Base-by-base conservation (phyloP, 1,284 basidiomycete genomes). In the Hymenochaete sp. region DNA sequence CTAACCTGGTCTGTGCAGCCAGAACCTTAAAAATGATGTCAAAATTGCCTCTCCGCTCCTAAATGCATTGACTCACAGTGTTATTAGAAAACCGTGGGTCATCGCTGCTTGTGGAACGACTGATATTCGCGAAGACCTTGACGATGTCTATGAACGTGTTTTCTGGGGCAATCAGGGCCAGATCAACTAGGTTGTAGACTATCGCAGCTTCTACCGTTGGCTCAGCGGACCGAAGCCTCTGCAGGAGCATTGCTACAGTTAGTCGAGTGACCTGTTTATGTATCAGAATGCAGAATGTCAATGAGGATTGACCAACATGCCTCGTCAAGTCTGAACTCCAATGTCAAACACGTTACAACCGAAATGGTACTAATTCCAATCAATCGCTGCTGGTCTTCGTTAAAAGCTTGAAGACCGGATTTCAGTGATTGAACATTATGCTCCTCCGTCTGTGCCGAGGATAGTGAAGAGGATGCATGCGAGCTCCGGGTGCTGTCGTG, bases 301-400 rank as follows among this genome's bases (percentile, higher is more conserved):
- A 31, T 31, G 14, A 16, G 14, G 32, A 18, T 18, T n/a, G 11
- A n/a, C 27, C 53, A 43, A 86, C 32, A 16, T n/a, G 21, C 85
- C 64, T 93, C 88, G 56, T 90, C 84, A 44, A 76, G 73, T 39
- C 77, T 68, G 53, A 92, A 90, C 62, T 92, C 88, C 8, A 93
- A 63, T 0, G 90, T 87, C 16, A 95, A 70, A 22, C 80, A 73
- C 0, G 90, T 83, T 1, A 93, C 88, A 2, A 93, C 85, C 7
- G 87, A 87, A 42, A 97, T 91, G 2, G 92, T 93, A 54, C 85
- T 93, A 44, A 90, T 91, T 4, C 86, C 86, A 45, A 95, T 81
- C 14, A 91, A 72, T 40, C 79, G 70, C 57, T 83, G 85, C 62
- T 93, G 86, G 45, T 93, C 88, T 36, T 95, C 91, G 1, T 85